Evolutionary conservation across 2,329 filamentous ascomycete genomes (phyloP), one percentile per base, ranked within the genome.

Genomic region (Achaetomium macrosporum): DNA sequence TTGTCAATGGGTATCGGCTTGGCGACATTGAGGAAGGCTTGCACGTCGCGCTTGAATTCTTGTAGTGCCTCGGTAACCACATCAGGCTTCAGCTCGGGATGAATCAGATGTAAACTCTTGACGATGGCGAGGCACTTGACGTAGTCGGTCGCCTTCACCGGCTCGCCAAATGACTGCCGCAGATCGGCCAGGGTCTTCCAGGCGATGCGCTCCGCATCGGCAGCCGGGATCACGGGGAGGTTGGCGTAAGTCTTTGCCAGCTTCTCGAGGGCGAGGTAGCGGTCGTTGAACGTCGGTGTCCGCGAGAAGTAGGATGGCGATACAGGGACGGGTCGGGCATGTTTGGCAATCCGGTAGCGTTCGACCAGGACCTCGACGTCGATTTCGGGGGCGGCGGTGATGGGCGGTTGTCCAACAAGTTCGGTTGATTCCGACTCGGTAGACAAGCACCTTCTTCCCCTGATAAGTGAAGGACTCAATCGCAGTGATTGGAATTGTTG

Each of bases 261-360:
- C 11, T 79, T 76, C 62, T 89, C 82, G 44, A 99, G 77, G 42
- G 76, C 73, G 60, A 97, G 79, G 62, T 87, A 82, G 64, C 88
- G 81, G 71, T 99, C 93, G 71, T 86, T 93, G 76, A 96, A 96
- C 50, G 79, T 77, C 1, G 91, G 87, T 56, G 85, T 85, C 48
- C 86, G 86, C 48, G 90, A 91, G 75, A 97, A 99, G 73, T 99
- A 99, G n/a, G 92, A 93, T 2, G 89, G 85, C 35, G 91, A 96
- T 25, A 79, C 78, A 17, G 93, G 93, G 35, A 96, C 75, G 19
- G 95, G 76, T 59, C 93, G 88, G 49, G 88, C 84, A 59, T 82
- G 78, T 25, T 63, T 59, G 29, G 71, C 59, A 8, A 51, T 13
- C n/a, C 20, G 12, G 54, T 50, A 16, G 41, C 64, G 65, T 11